Conservation (phyloP, 2,329 filamentous ascomycete genomes). For the Penicillium sp. region DNA sequence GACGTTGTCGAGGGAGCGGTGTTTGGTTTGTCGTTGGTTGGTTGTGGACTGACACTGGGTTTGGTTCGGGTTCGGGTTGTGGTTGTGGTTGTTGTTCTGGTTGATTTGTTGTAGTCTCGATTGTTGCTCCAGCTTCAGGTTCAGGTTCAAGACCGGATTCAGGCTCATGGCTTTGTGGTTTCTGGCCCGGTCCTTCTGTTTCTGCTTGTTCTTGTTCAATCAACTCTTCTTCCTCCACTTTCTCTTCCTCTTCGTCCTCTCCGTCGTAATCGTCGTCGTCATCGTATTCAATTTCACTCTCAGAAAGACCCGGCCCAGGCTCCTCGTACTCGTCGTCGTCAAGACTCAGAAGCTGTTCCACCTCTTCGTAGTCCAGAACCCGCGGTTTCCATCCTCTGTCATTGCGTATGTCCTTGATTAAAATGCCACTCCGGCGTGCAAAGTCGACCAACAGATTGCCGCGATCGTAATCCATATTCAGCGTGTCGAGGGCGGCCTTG, state of each 20-base stretch:
- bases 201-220: background rate
- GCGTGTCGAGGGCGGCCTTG: constrained; percentile 50
- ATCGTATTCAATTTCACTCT: constrained; percentile 37
- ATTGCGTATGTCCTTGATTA: constrained; percentile 44
- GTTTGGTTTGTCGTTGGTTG: background rate
- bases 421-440: constrained; percentile 50
- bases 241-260: constrained; percentile 9
- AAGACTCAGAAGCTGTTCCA: constrained; percentile 9
- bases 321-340: constrained; percentile 31
- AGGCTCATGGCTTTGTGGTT: background rate
- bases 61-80: background rate
- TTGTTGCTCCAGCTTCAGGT: background rate
- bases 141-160: background rate
- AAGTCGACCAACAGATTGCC: constrained; percentile 50
- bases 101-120: background rate
- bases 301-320: no score
- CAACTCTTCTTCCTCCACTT: constrained; percentile 3
- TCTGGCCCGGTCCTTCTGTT: background rate
- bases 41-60: background rate
- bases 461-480: constrained; percentile 48
- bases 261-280: constrained; percentile 8
- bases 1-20: background rate
- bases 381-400: constrained; percentile 26
- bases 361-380: constrained; percentile 36
- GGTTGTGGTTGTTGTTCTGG: background rate